Conservation (phyloP, 2,329 filamentous ascomycete genomes). For the Colletotrichum simmondsii region DNA sequence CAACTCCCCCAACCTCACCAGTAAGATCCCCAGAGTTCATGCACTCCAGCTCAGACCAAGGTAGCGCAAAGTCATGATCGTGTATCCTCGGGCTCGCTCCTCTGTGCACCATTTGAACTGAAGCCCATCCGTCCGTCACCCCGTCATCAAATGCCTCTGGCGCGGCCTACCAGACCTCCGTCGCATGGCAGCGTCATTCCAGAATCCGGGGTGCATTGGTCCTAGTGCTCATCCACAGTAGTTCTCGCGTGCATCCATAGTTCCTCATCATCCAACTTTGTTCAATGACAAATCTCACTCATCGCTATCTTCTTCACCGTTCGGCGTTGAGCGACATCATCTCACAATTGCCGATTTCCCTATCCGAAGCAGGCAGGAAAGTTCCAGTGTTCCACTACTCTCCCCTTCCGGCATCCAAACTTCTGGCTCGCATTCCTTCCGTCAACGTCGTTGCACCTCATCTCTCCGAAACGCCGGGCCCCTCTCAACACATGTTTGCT, state of each 20-base stretch:
- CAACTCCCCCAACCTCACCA: not conserved
- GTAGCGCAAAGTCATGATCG: not conserved
- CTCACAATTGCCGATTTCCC: not conserved
- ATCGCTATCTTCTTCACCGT: not conserved
- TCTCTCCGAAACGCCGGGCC: constrained; percentile 20
- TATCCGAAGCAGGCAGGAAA: not conserved
- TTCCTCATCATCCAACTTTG: not conserved
- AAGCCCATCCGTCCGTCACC: constrained; percentile 19
- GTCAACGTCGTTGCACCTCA: constrained; percentile 6
- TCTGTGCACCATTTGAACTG: not conserved
- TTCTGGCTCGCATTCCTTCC: not conserved
- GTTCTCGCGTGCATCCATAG: too few species aligned
- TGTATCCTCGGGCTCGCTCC: not conserved
- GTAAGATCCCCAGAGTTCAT: constrained; percentile 10
- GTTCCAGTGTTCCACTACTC: not conserved
- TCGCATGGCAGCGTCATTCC: not conserved
- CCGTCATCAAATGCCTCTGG: constrained; percentile 13
- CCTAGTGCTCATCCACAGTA: not conserved
- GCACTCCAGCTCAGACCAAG: constrained; percentile 1
- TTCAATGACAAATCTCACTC: not conserved
- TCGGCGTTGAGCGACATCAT: not conserved
- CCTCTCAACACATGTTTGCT: not conserved
- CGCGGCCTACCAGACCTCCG: not conserved
- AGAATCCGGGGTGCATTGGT: constrained; percentile 21
- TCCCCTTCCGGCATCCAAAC: not conserved